phyloP scores from a whole-genome alignment of 192 early-diverging fungal genomes.

The Umbelopsis sp. region DNA sequence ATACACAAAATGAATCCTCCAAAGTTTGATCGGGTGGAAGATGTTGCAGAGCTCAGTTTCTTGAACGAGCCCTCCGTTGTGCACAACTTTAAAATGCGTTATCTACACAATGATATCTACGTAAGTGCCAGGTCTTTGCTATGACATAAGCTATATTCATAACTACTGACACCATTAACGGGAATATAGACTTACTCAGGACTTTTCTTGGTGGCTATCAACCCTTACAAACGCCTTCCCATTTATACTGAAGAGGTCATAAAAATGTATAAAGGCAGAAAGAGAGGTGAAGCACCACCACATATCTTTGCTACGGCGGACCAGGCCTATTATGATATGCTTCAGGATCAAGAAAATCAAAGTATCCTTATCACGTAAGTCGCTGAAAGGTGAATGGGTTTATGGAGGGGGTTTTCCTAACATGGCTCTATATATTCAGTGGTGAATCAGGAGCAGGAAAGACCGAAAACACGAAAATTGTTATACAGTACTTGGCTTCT shows the following conservation, averaged over 20 bases:
- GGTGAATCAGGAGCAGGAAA: constrained; percentile 99
- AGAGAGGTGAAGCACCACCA: constrained; percentile 74
- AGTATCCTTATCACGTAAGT: constrained; percentile 94
- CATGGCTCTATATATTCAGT: constrained; percentile 41
- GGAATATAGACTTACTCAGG: constrained; percentile 91
- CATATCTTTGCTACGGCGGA: constrained; percentile 96
- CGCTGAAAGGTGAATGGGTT: neutral
- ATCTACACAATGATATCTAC: constrained; percentile 91
- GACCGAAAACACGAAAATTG: constrained; percentile 99
- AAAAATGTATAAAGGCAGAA: constrained; percentile 70
- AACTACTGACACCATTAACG: neutral
- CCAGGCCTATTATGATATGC: constrained; percentile 94
- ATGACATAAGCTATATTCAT: neutral
- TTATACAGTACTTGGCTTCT: constrained; percentile 96
- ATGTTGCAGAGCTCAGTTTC: constrained; percentile 97
- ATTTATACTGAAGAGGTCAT: constrained; percentile 86
- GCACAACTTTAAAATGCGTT: constrained; percentile 94
- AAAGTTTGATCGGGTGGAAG: constrained; percentile 98
- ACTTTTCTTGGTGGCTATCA: constrained; percentile 96
- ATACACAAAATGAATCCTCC: constrained; percentile 98
- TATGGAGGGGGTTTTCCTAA: neutral
- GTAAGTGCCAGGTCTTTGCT: constrained; percentile 49
- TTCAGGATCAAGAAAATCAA: constrained; percentile 91
- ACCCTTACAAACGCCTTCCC: constrained; percentile 91
- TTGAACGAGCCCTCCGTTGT: constrained; percentile 98